These are phyloP conservation scores for Lentinula boryana DNA, from an alignment of 768 basidiomycete species.

Conservation along the genomic window DNA sequence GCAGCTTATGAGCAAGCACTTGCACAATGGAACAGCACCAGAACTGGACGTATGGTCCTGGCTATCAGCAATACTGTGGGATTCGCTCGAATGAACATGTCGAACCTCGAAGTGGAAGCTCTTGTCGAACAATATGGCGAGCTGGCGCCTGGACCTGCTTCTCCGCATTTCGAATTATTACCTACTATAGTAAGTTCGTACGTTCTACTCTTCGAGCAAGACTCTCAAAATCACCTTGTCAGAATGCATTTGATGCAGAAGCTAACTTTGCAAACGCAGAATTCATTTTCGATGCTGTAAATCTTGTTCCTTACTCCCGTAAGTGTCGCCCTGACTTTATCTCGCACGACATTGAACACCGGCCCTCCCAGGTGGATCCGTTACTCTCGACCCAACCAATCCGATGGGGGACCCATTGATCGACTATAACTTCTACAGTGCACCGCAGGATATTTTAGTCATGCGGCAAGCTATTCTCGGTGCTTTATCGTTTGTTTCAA, in stretches of 20 bases:
- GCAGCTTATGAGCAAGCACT: background rate
- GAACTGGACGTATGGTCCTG: conserved; percentile 1
- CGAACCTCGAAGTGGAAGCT: conserved; percentile 5
- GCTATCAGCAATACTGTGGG: conserved; percentile 16
- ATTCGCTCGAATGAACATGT: conserved; percentile 21
- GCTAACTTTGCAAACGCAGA: background rate
- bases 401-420: conserved; percentile 21
- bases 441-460: conserved; percentile 17
- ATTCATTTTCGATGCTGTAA: background rate
- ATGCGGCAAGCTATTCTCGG: conserved; percentile 21
- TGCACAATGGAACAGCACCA: background rate
- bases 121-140: conserved; percentile 16
- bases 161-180: conserved; percentile 24
- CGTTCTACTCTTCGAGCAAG: background rate
- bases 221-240: background rate
- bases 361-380: conserved; percentile 14
- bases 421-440: conserved; percentile 15
- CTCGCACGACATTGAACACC: background rate
- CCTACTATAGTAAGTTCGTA: conserved; percentile 5
- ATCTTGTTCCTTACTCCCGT: conserved; percentile 11
- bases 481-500: conserved; percentile 19
- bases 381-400: conserved; percentile 19
- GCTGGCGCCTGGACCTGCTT: conserved; percentile 22
- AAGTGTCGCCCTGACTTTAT: background rate
- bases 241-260: conserved; percentile 3